phyloP scores from a whole-genome alignment of 2,329 filamentous ascomycete species.

The Neofusicoccum parvum region DNA sequence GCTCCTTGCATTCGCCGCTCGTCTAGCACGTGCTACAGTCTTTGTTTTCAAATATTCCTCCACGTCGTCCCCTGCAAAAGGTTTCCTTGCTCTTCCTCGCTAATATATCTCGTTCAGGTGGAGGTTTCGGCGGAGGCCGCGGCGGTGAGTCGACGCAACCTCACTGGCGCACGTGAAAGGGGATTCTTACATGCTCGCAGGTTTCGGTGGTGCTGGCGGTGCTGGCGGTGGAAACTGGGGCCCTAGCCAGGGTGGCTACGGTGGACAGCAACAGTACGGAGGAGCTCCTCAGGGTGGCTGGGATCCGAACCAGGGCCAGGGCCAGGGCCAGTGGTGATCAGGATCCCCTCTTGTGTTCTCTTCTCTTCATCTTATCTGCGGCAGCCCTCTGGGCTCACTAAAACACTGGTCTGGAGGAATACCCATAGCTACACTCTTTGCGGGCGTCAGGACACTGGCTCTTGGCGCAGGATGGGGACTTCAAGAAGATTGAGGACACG shows the following conservation, averaged over 20 bases:
- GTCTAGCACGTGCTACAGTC: not conserved
- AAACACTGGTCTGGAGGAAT: constrained; percentile 17
- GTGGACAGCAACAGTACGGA: constrained; percentile 33
- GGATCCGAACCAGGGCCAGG: constrained; percentile 30
- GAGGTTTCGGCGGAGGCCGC: constrained; percentile 26
- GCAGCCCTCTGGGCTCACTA: constrained; percentile 8
- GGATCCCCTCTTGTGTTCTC: not conserved
- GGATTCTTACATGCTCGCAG: constrained; percentile 6
- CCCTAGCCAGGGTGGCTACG: constrained; percentile 33
- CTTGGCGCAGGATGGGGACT: constrained; percentile 16
- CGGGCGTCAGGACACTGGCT: constrained; percentile 13
- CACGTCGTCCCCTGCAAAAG: not conserved
- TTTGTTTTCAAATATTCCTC: not conserved
- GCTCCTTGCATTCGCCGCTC: not conserved
- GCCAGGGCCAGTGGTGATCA: constrained; percentile 24
- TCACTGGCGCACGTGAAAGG: not conserved
- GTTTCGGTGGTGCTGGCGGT: constrained; percentile 26
- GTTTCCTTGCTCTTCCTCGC: constrained; percentile 19
- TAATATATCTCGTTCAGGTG: constrained; percentile 29
- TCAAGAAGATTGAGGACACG: constrained; percentile 18
- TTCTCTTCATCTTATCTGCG: constrained; percentile 13
- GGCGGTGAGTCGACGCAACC: constrained; percentile 24
- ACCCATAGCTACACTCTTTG: constrained; percentile 21
- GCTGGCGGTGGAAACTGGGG: constrained; percentile 33
- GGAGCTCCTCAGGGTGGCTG: constrained; percentile 29